phyloP scores from a whole-genome alignment of 2,329 filamentous ascomycete genomes.

The Claviceps humidiphila region DNA sequence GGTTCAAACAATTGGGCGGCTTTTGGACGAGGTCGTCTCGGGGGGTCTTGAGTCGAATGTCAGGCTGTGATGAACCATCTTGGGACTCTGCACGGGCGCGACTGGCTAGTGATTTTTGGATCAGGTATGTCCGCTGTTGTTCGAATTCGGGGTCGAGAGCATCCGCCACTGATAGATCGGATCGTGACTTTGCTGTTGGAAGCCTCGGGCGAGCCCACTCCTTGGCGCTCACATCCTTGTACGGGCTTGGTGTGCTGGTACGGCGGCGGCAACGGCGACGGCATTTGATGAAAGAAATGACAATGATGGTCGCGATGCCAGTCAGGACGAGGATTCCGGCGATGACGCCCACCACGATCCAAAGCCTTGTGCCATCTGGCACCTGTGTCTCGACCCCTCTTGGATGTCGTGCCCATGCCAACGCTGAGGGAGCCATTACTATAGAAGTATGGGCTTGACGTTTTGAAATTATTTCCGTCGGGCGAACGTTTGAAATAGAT shows the following conservation, averaged over 20 bases:
- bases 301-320: background rate
- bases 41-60: background rate
- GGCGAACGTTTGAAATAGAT: too few species aligned
- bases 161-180: background rate
- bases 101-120: constrained; percentile 29
- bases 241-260: background rate
- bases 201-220: background rate
- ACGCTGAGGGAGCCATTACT: background rate
- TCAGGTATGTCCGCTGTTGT: constrained; percentile 25
- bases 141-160: constrained; percentile 19
- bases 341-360: background rate
- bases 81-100: constrained; percentile 7
- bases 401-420: background rate
- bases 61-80: too few species aligned
- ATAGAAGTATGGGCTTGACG: background rate
- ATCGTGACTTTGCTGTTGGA: background rate
- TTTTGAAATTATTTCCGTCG: too few species aligned
- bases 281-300: background rate
- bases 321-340: background rate
- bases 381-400: background rate
- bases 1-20: background rate
- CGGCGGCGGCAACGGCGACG: background rate
- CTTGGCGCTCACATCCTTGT: background rate
- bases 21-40: background rate
- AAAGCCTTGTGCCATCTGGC: background rate